Conservation (phyloP, 2,329 filamentous ascomycete genomes). For the Colletotrichum plurivorum region DNA sequence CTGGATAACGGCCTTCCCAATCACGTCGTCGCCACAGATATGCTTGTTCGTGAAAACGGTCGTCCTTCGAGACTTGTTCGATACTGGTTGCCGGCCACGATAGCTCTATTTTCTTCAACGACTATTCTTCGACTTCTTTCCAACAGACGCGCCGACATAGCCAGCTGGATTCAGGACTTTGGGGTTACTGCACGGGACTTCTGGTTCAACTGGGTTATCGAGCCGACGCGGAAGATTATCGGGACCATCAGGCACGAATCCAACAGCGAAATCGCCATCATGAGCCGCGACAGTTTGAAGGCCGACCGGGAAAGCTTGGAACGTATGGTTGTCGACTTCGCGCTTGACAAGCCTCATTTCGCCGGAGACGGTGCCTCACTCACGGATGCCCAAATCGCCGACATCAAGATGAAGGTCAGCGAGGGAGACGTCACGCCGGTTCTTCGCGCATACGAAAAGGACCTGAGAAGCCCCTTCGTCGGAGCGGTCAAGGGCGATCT, state of each 20-base stretch:
- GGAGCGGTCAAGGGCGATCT: conserved; percentile 90
- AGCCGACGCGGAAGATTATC: conserved; percentile 86
- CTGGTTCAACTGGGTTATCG: conserved; percentile 96
- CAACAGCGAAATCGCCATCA: conserved; percentile 93
- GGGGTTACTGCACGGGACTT: conserved; percentile 88
- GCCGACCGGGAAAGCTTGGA: conserved; percentile 94
- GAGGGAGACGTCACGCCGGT: conserved; percentile 96
- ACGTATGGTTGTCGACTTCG: conserved; percentile 98
- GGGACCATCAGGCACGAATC: conserved; percentile 94
- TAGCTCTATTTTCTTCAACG: conserved; percentile 84
- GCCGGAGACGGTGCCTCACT: conserved; percentile 64
- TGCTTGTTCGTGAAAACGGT: conserved; percentile 75
- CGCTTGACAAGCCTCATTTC: conserved; percentile 82
- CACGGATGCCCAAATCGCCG: conserved; percentile 77
- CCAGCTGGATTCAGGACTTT: conserved; percentile 84
- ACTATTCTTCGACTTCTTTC: conserved; percentile 86
- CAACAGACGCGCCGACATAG: conserved; percentile 81
- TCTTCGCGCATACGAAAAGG: conserved; percentile 90
- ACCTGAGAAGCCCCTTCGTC: conserved; percentile 84
- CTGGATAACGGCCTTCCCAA: conserved; percentile 77
- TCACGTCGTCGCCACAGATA: conserved; percentile 71
- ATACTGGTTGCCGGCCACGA: conserved; percentile 87
- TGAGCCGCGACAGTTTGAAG: conserved; percentile 92
- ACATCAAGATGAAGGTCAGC: conserved; percentile 84
- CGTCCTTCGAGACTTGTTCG: conserved; percentile 81